These are phyloP conservation scores for Neurospora sp. DNA, from an alignment of 495 filamentous ascomycete species.

Conservation along the genomic window DNA sequence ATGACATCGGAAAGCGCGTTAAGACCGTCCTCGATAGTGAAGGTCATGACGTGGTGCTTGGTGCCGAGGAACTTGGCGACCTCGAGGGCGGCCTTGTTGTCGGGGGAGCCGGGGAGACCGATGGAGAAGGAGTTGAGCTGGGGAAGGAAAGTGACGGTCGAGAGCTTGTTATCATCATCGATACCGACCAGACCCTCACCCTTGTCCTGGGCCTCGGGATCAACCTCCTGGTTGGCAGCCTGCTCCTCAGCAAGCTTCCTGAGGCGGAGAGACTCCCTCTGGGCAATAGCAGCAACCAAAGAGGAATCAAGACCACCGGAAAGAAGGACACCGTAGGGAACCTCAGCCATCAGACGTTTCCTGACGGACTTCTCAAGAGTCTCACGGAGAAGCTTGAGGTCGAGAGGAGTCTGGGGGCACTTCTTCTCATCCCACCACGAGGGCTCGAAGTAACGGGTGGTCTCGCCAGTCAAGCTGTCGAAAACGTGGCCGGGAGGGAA, in stretches of 20 bases:
- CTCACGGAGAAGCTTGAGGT: conserved; percentile 69
- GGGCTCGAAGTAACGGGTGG: conserved; percentile 82
- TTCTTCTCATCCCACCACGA: conserved; percentile 81
- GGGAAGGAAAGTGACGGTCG: conserved; percentile 83
- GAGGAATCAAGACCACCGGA: conserved; percentile 95
- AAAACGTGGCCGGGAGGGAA: conserved; percentile 96
- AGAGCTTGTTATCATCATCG: conserved; percentile 79
- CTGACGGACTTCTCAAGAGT: conserved; percentile 84
- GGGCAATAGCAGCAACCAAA: conserved; percentile 88
- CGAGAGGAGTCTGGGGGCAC: conserved; percentile 67
- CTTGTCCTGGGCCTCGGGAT: conserved; percentile 38
- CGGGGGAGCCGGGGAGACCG: conserved; percentile 80
- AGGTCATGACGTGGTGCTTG: conserved; percentile 94
- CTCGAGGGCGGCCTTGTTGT: conserved; percentile 77
- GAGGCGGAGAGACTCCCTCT: conserved; percentile 75
- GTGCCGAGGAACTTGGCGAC: conserved; percentile 94
- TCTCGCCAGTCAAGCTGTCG: conserved; percentile 75
- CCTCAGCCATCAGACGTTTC: conserved; percentile 97
- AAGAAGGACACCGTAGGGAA: conserved; percentile 91
- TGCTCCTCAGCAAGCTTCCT: conserved; percentile 48
- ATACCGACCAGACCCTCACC: conserved; percentile 78
- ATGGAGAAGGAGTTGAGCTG: conserved; percentile 98
- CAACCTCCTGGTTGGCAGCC: conserved; percentile 26
- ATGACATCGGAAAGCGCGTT: conserved; percentile 95
- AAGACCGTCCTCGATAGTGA: conserved; percentile 92